Conservation (phyloP, 495 filamentous ascomycete genomes). For the Neurospora discreta region DNA sequence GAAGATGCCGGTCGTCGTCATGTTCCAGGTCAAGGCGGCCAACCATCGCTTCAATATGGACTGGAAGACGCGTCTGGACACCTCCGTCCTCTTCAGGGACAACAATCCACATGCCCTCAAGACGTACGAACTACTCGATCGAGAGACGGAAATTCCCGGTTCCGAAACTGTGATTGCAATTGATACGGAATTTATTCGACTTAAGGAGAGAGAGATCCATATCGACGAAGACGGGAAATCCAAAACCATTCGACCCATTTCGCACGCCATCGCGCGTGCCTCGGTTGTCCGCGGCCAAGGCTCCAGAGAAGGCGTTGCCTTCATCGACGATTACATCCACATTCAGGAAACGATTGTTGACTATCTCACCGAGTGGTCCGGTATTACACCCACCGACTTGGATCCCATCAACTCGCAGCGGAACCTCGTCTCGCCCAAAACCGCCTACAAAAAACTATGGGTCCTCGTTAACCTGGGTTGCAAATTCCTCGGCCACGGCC, state of each 20-base stretch:
- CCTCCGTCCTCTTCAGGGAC: conserved; percentile 69
- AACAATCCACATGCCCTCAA: conserved; percentile 10
- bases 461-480: conserved; percentile 89
- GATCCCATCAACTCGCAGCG: conserved; percentile 62
- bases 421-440: conserved; percentile 75
- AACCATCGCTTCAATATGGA: conserved; percentile 68
- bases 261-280: conserved; percentile 75
- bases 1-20: conserved; percentile 80
- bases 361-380: conserved; percentile 87
- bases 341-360: conserved; percentile 88
- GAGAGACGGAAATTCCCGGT: conserved; percentile 50
- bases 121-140: conserved; percentile 49
- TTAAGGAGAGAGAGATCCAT: conserved; percentile 84
- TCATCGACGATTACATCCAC: conserved; percentile 95
- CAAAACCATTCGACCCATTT: conserved; percentile 74
- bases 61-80: conserved; percentile 79
- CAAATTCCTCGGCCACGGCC: conserved; percentile 84
- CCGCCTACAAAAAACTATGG: conserved; percentile 97
- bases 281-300: conserved; percentile 76
- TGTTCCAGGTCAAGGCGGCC: conserved; percentile 68
- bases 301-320: conserved; percentile 63
- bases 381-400: conserved; percentile 75
- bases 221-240: conserved; percentile 83
- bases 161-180: conserved; percentile 70
- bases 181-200: conserved; percentile 89